These are phyloP conservation scores for Wallacemonas rigidus DNA, from an alignment of 208 protist genomes.

Conservation along the genomic window DNA sequence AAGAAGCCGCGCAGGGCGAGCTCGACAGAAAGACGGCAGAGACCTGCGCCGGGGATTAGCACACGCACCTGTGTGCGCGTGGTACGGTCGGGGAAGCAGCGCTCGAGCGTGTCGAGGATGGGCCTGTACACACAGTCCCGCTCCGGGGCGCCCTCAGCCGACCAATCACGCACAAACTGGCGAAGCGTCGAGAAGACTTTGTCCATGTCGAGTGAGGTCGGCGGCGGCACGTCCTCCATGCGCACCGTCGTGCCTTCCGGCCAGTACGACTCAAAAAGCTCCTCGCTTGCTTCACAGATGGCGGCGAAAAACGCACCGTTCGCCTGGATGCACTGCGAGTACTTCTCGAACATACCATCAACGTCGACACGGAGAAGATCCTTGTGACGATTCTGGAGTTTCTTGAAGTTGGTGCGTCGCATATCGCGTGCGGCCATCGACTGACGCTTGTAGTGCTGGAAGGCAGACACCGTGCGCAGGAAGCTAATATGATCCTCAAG, in stretches of 20 bases:
- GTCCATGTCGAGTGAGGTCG: constrained; percentile 89
- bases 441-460: constrained; percentile 77
- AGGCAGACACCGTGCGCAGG: constrained; percentile 81
- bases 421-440: constrained; percentile 70
- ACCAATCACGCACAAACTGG: constrained; percentile 97
- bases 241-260: constrained; percentile 72
- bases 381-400: constrained; percentile 74
- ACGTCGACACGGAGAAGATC: constrained; percentile 77
- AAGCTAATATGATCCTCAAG: constrained; percentile 87
- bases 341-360: constrained; percentile 75
- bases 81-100: constrained; percentile 68
- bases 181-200: constrained; percentile 96
- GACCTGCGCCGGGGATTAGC: constrained; percentile 87
- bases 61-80: constrained; percentile 61
- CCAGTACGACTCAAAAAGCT: constrained; percentile 92
- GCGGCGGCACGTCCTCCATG: constrained; percentile 70
- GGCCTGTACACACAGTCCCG: constrained; percentile 90
- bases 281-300: constrained; percentile 79
- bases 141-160: constrained; percentile 89
- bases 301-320: constrained; percentile 86
- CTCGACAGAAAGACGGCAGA: constrained; percentile 95
- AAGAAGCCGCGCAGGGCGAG: constrained; percentile 92
- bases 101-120: constrained; percentile 82
- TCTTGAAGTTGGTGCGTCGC: constrained; percentile 78
- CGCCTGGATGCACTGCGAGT: constrained; percentile 74